Conservation (phyloP, 352 stramenopile species). For the Pythium aristosporum region DNA sequence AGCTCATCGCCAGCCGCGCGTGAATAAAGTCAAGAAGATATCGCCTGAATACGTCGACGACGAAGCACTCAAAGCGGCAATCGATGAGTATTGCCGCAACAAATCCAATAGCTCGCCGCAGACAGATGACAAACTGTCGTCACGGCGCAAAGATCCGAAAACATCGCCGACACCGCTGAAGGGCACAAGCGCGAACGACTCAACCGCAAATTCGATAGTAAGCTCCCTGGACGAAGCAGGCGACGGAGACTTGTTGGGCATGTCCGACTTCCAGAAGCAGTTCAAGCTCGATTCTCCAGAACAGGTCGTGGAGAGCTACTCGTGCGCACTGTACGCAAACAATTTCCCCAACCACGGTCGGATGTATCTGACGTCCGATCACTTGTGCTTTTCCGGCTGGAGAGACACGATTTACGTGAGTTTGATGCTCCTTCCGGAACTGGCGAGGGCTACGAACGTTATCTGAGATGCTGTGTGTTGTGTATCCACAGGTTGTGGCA, state of each 20-base stretch:
- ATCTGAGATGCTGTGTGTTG: not conserved
- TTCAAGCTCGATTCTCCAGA: slow-evolving; percentile 75
- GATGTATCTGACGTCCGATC: slow-evolving; percentile 71
- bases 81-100: slow-evolving; percentile 44
- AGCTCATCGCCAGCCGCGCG: slow-evolving; percentile 42
- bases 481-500: slow-evolving; percentile 46
- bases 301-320: slow-evolving; percentile 84
- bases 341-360: slow-evolving; percentile 83
- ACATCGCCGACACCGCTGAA: slow-evolving; percentile 19
- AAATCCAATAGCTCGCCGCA: slow-evolving; percentile 15
- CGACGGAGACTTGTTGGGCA: slow-evolving; percentile 45
- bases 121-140: slow-evolving; percentile 14
- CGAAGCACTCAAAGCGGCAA: slow-evolving; percentile 51
- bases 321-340: slow-evolving; percentile 72
- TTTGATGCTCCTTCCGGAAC: not conserved
- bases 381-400: slow-evolving; percentile 84
- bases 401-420: slow-evolving; percentile 77
- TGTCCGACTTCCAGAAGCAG: slow-evolving; percentile 81
- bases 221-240: slow-evolving; percentile 34
- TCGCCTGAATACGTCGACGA: slow-evolving; percentile 46
- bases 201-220: slow-evolving; percentile 4
- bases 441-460: not conserved
- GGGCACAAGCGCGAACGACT: slow-evolving; percentile 6
- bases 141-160: slow-evolving; percentile 1
- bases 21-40: slow-evolving; percentile 43